These are phyloP conservation scores for Aspergillus bridgeri DNA, from an alignment of 495 filamentous ascomycete genomes.

Conservation along the genomic window DNA sequence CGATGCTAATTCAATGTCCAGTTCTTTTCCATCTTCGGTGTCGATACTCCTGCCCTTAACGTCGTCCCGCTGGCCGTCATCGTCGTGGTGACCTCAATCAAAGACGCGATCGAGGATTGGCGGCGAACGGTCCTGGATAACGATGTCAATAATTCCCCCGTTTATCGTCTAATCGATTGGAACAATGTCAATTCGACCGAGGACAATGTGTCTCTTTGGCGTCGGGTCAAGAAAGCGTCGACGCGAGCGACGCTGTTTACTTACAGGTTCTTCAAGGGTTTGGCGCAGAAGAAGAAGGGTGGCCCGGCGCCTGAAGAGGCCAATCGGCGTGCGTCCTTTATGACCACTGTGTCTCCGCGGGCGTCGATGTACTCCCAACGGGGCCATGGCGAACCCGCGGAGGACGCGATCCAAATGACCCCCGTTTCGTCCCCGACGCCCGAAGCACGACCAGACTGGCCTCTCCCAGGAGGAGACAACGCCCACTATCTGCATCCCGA, in stretches of 20 bases:
- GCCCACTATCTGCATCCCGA: constrained; percentile 34
- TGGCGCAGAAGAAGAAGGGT: constrained; percentile 34
- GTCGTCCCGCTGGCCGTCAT: constrained; percentile 93
- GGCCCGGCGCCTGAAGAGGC: constrained; percentile 36
- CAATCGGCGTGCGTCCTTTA: constrained; percentile 59
- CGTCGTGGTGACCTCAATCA: constrained; percentile 83
- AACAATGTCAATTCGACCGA: constrained; percentile 90
- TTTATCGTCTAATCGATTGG: constrained; percentile 84
- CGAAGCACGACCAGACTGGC: constrained; percentile 42
- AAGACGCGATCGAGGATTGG: constrained; percentile 98
- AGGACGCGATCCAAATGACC: constrained; percentile 83
- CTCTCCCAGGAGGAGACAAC: constrained; percentile 20
- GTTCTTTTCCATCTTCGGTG: constrained; percentile 97
- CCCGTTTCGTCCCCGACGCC: constrained; percentile 82
- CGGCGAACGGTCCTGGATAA: constrained; percentile 88
- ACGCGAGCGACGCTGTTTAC: constrained; percentile 57
- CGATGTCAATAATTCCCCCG: constrained; percentile 93
- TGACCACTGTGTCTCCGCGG: constrained; percentile 57
- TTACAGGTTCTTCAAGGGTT: constrained; percentile 54
- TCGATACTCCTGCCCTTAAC: constrained; percentile 82
- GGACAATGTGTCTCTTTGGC: constrained; percentile 82
- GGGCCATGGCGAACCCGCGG: constrained; percentile 49
- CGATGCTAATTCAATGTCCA: constrained; percentile 31
- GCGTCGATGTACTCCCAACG: constrained; percentile 59
- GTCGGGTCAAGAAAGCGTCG: constrained; percentile 86